phyloP scores from a whole-genome alignment of 345 rosid species.

The Salix udensis region DNA sequence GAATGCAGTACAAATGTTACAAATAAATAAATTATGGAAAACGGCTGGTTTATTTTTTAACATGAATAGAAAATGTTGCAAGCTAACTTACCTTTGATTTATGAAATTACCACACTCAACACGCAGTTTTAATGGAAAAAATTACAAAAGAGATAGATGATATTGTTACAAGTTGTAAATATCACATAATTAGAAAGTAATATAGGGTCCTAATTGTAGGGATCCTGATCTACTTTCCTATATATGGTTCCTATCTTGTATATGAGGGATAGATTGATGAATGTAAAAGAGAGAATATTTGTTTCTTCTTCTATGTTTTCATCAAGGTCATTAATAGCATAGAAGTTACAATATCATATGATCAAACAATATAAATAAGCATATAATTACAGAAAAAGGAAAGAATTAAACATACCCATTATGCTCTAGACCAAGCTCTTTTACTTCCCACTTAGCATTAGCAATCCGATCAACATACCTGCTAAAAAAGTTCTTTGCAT shows the following conservation, averaged over 20 bases:
- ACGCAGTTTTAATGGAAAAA: too few relatives aligned
- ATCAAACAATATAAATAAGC: too few relatives aligned
- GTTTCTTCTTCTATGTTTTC: too few relatives aligned
- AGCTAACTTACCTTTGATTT: background rate
- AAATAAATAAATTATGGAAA: background rate
- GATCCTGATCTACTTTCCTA: too few relatives aligned
- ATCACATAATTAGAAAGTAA: too few relatives aligned
- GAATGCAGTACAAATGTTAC: background rate
- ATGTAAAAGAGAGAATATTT: too few relatives aligned
- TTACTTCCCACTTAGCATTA: constrained; percentile 92
- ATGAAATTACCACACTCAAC: background rate
- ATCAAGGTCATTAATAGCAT: background rate
- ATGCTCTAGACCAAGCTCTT: constrained; percentile 95
- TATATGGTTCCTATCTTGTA: too few relatives aligned
- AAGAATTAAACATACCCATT: constrained; percentile 68
- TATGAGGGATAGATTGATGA: too few relatives aligned
- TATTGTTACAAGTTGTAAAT: too few relatives aligned
- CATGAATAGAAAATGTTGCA: background rate
- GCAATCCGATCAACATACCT: constrained; percentile 93
- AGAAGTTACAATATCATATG: background rate
- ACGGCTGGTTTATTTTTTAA: background rate
- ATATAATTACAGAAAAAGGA: background rate
- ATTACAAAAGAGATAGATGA: background rate
- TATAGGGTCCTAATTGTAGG: too few relatives aligned
- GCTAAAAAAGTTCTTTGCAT: constrained; percentile 19